phyloP scores from a whole-genome alignment of 345 rosid genomes.

The Gossypium bickii region DNA sequence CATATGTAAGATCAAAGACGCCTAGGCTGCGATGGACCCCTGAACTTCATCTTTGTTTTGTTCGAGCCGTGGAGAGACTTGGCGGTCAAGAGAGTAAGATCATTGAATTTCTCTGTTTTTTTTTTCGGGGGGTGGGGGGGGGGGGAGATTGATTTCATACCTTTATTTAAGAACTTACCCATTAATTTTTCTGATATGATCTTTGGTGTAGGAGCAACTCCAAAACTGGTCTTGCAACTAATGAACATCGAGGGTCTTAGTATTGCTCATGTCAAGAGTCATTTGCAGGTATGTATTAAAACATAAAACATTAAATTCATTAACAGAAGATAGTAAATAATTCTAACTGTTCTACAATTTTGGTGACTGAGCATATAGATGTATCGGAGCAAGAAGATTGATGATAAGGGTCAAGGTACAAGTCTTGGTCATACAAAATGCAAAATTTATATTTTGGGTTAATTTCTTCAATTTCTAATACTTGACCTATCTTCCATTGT shows the following conservation, averaged over 20 bases:
- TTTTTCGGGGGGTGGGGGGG: too few relatives aligned
- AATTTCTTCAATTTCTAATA: not conserved
- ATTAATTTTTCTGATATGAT: not conserved
- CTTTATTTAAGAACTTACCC: not conserved
- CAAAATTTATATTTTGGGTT: not conserved
- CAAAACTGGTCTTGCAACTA: slow-evolving; percentile 43
- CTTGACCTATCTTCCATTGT: not conserved
- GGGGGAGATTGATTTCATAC: not conserved
- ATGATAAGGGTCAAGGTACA: slow-evolving; percentile 44
- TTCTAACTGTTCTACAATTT: not conserved
- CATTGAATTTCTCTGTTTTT: not conserved
- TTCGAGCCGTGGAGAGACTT: slow-evolving; percentile 46
- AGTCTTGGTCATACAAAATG: not conserved
- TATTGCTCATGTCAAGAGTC: slow-evolving; percentile 55
- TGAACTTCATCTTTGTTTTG: slow-evolving; percentile 44
- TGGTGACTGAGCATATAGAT: slow-evolving; percentile 23
- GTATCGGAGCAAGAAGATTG: slow-evolving; percentile 49
- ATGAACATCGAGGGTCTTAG: slow-evolving; percentile 49
- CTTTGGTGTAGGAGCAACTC: slow-evolving; percentile 41
- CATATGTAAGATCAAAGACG: slow-evolving; percentile 40
- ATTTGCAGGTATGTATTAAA: slow-evolving; percentile 37
- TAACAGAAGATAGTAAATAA: not conserved
- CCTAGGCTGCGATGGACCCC: slow-evolving; percentile 56
- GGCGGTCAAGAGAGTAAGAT: slow-evolving; percentile 53
- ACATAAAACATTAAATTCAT: not conserved